Conservation (phyloP, 176 grass and related monocot genomes). For the Lolium multiflorum region DNA sequence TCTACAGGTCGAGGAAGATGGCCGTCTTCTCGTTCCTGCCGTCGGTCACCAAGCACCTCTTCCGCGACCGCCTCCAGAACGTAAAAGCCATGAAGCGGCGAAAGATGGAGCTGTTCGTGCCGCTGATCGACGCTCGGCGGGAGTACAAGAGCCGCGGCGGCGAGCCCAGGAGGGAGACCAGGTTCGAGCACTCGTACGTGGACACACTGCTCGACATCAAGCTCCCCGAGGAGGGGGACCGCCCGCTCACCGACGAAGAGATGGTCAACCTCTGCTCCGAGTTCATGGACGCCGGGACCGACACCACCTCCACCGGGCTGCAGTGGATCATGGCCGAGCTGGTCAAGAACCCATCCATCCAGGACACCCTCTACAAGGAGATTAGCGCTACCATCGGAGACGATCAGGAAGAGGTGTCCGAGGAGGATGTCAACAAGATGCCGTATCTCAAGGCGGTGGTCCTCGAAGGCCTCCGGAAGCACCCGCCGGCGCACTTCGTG, state of each 20-base stretch:
- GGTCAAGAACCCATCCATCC: slow-evolving; percentile 52
- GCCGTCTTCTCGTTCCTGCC: slow-evolving; percentile 41
- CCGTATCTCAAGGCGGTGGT: slow-evolving; percentile 63
- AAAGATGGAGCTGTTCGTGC: slow-evolving; percentile 33
- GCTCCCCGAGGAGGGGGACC: slow-evolving; percentile 40
- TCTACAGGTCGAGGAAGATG: slow-evolving; percentile 30
- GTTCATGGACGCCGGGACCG: slow-evolving; percentile 63
- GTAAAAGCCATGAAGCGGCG: slow-evolving; percentile 3
- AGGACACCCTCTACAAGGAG: slow-evolving; percentile 47
- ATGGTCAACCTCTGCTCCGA: slow-evolving; percentile 48
- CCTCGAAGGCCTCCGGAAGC: slow-evolving; percentile 59
- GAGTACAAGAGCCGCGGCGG: slow-evolving; percentile 7
- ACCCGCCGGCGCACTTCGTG: slow-evolving; percentile 60
- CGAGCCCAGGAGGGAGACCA: slow-evolving; percentile 15
- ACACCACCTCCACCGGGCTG: slow-evolving; percentile 63
- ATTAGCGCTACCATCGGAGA: not conserved
- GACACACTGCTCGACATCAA: slow-evolving; percentile 56
- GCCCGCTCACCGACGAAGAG: slow-evolving; percentile 49
- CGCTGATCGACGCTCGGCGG: slow-evolving; percentile 45
- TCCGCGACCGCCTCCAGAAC: slow-evolving; percentile 33
- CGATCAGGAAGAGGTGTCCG: slow-evolving; percentile 20
- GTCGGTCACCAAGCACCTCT: slow-evolving; percentile 46
- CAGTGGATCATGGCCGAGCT: slow-evolving; percentile 77
- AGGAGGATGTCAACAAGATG: slow-evolving; percentile 49
- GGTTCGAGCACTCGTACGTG: slow-evolving; percentile 49